phyloP scores from a whole-genome alignment of 805 yeast species.

The Metschnikowia cerradonensis region DNA sequence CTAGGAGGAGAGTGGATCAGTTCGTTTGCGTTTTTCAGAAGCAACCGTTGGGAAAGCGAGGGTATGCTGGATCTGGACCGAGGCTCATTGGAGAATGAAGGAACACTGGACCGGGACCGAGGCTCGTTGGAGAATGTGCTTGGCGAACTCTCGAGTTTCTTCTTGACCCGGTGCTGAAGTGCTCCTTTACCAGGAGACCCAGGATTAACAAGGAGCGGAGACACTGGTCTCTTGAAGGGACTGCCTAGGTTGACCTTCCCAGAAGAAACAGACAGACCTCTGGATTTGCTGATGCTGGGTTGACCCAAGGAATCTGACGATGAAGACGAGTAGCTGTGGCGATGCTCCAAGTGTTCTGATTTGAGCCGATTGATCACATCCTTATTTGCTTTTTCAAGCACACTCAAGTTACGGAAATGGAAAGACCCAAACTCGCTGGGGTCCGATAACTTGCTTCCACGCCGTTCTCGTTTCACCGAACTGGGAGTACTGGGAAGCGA shows the following conservation, averaged over 20 bases:
- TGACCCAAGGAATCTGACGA: constrained; percentile 43
- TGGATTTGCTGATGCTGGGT: constrained; percentile 23
- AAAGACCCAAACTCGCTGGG: constrained; percentile 87
- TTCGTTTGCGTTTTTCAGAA: constrained; percentile 19
- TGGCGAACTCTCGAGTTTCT: constrained; percentile 6
- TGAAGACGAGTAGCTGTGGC: constrained; percentile 45
- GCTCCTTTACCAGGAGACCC: constrained; percentile 26
- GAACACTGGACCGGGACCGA: constrained; percentile 13
- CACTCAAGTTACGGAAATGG: constrained; percentile 81
- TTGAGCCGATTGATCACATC: constrained; percentile 86
- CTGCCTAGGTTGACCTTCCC: constrained; percentile 23
- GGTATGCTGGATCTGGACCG: constrained; percentile 15
- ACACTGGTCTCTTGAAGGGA: constrained; percentile 45
- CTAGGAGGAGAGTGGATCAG: constrained; percentile 47
- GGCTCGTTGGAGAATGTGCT: constrained; percentile 4
- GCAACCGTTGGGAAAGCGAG: constrained; percentile 26
- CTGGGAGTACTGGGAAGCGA: constrained; percentile 20
- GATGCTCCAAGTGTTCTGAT: constrained; percentile 71
- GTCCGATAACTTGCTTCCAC: constrained; percentile 70
- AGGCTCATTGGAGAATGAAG: constrained; percentile 20
- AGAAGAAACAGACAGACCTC: constrained; percentile 32
- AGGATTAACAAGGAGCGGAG: constrained; percentile 33
- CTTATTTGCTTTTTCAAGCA: constrained; percentile 88
- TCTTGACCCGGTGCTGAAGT: constrained; percentile 4
- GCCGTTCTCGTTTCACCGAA: constrained; percentile 53